Conservation (phyloP, 257 asterid genomes). For the Plantago ovata region DNA sequence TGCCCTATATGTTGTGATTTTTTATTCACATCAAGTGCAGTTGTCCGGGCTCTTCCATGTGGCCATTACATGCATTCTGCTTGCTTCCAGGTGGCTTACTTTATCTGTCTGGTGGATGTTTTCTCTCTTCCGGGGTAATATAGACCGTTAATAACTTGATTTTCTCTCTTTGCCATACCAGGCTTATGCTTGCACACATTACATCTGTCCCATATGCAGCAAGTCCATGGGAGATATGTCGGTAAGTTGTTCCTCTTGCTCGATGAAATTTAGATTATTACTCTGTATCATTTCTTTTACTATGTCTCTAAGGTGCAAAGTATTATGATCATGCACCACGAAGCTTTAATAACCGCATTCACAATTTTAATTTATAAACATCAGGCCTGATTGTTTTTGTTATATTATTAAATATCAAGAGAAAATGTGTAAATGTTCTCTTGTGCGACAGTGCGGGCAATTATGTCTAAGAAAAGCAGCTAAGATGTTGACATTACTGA, state of each 20-base stretch:
- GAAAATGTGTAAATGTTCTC: too few relatives aligned
- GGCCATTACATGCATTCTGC: conserved; percentile 99
- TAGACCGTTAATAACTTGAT: background rate
- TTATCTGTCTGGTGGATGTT: conserved; percentile 8
- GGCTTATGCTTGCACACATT: conserved; percentile 96
- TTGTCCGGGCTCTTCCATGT: conserved; percentile 93
- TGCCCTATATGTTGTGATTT: conserved; percentile 96
- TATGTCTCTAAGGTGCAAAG: background rate
- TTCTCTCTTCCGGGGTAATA: too few relatives aligned
- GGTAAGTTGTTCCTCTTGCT: conserved; percentile 46
- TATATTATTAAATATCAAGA: too few relatives aligned
- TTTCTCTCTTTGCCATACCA: conserved; percentile 25
- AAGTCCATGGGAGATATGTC: conserved; percentile 99
- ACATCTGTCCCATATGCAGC: conserved; percentile 95
- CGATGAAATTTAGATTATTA: background rate
- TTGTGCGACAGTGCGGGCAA: too few relatives aligned
- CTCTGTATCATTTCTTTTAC: background rate
- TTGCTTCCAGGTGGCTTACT: conserved; percentile 78
- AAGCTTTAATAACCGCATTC: too few relatives aligned
- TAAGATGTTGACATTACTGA: too few relatives aligned
- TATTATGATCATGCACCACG: too few relatives aligned
- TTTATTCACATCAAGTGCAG: conserved; percentile 84
- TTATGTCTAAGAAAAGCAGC: too few relatives aligned
- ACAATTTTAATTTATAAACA: too few relatives aligned
- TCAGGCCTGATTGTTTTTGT: too few relatives aligned